Conservation (phyloP, 1,139 yeast genomes). For the Arxiozyma bovina region DNA sequence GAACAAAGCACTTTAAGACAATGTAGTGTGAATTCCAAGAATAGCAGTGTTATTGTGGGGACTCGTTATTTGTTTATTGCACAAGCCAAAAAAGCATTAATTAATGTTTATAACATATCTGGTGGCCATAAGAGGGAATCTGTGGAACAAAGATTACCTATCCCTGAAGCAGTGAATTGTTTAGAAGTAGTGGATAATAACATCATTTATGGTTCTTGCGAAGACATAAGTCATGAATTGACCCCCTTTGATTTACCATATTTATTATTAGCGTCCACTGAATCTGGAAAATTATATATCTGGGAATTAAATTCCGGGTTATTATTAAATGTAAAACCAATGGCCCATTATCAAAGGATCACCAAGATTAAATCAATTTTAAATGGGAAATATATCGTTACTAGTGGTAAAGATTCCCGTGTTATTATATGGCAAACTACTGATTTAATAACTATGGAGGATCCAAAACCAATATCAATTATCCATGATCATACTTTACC, state of each 20-base stretch:
- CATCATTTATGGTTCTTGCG: not conserved
- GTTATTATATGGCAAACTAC: slow-evolving; percentile 63
- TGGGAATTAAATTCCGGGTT: slow-evolving; percentile 86
- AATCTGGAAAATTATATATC: slow-evolving; percentile 58
- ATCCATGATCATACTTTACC: slow-evolving; percentile 73
- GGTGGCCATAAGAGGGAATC: slow-evolving; percentile 49
- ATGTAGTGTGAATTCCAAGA: slow-evolving; percentile 32
- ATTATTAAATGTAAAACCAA: slow-evolving; percentile 58
- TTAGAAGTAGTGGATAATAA: slow-evolving; percentile 32
- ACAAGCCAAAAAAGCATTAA: slow-evolving; percentile 58
- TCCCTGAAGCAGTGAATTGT: slow-evolving; percentile 70
- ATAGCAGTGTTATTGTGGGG: slow-evolving; percentile 36
- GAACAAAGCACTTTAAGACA: slow-evolving; percentile 28
- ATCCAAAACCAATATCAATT: slow-evolving; percentile 39
- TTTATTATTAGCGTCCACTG: slow-evolving; percentile 52
- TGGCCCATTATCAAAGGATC: slow-evolving; percentile 74
- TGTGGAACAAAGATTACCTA: slow-evolving; percentile 72
- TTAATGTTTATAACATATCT: slow-evolving; percentile 66
- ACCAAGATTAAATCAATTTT: slow-evolving; percentile 48
- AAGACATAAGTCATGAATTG: slow-evolving; percentile 8
- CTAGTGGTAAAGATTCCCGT: slow-evolving; percentile 80
- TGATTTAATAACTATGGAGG: slow-evolving; percentile 42
- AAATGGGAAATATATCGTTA: slow-evolving; percentile 61
- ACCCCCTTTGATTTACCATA: slow-evolving; percentile 47
- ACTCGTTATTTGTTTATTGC: slow-evolving; percentile 50